These are phyloP conservation scores for Didymosphaeria variabile DNA, from an alignment of 2,329 filamentous ascomycete genomes.

Conservation along the genomic window DNA sequence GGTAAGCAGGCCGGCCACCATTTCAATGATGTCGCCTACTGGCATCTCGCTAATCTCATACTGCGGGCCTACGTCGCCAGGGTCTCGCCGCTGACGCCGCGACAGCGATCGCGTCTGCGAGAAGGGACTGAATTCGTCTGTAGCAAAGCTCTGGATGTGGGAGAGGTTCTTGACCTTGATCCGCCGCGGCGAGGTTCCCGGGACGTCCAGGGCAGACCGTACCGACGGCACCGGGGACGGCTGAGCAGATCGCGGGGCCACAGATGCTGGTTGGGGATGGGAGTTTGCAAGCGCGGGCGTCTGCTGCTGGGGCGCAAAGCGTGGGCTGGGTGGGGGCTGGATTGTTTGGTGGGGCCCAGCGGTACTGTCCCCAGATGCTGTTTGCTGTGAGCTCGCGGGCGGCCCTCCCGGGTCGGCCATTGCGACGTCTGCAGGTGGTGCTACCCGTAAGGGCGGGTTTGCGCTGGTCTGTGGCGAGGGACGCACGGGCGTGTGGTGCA, in stretches of 20 bases:
- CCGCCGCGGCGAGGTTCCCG: constrained; percentile 60
- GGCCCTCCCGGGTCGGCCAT: constrained; percentile 51
- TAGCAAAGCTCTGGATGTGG: constrained; percentile 89
- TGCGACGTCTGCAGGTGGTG: constrained; percentile 43
- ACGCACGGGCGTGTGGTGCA: constrained; percentile 46
- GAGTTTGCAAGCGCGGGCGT: constrained; percentile 36
- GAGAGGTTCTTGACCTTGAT: constrained; percentile 88
- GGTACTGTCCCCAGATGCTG: constrained; percentile 28
- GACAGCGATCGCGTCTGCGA: constrained; percentile 56
- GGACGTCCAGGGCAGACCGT: constrained; percentile 41
- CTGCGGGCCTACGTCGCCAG: constrained; percentile 64
- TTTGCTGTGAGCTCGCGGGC: constrained; percentile 41
- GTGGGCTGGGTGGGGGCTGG: constrained; percentile 45
- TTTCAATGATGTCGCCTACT: constrained; percentile 96
- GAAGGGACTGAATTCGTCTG: constrained; percentile 73
- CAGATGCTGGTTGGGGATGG: constrained; percentile 36
- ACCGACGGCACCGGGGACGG: constrained; percentile 38
- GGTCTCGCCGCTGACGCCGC: constrained; percentile 54
- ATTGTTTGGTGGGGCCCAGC: constrained; percentile 29
- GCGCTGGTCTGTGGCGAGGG: constrained; percentile 40
- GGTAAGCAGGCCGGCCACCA: constrained; percentile 94
- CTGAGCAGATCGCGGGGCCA: constrained; percentile 34
- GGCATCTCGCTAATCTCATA: constrained; percentile 99
- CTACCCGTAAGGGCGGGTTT: constrained; percentile 37
- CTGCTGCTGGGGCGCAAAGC: constrained; percentile 45